Percentiles rank a stretch among this genome's conserved stretches.
Conservation (phyloP, 2,329 filamentous ascomycete genomes). For the Claviceps lovelessii region DNA sequence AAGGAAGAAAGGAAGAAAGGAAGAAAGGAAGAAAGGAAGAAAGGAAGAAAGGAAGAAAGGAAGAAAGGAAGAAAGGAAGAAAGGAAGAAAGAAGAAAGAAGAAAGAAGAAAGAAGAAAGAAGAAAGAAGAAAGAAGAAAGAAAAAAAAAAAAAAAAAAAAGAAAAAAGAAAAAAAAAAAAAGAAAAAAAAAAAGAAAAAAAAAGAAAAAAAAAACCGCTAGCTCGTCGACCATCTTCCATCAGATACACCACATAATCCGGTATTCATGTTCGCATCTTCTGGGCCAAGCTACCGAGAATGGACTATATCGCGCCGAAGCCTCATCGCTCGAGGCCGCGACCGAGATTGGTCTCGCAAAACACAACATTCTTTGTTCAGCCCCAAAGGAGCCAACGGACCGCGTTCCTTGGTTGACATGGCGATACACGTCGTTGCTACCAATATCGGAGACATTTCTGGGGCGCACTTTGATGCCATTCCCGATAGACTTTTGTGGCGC, state of each 20-base stretch:
- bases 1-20: too few relatives aligned
- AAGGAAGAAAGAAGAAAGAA: too few relatives aligned
- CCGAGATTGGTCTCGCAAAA: slow-evolving; percentile 22
- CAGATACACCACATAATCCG: background rate
- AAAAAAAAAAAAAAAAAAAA: too few relatives aligned
- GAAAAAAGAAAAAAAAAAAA: too few relatives aligned
- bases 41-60: too few relatives aligned
- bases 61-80: too few relatives aligned
- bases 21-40: too few relatives aligned
- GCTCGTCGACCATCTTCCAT: background rate
- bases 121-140: too few relatives aligned
- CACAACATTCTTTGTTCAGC: slow-evolving; percentile 15
- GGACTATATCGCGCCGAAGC: slow-evolving; percentile 17
- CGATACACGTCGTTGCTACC: slow-evolving; percentile 22
- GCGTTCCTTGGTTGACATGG: slow-evolving; percentile 25
- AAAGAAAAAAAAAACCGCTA: background rate
- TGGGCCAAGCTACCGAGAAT: slow-evolving; percentile 25
- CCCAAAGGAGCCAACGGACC: slow-evolving; percentile 18
- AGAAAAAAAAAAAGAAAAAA: too few relatives aligned
- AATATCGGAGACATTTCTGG: slow-evolving; percentile 22
- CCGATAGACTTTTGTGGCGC: slow-evolving; percentile 20
- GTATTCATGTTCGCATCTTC: slow-evolving; percentile 17
- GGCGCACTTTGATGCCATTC: slow-evolving; percentile 21
- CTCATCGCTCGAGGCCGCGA: slow-evolving; percentile 11
- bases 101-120: too few relatives aligned